A percentile compares a stretch with the other conserved stretches of the same genome.
Evolutionary conservation across 192 early-diverging fungal species (phyloP).

Genomic region (Linnemannia schmuckeri): DNA sequence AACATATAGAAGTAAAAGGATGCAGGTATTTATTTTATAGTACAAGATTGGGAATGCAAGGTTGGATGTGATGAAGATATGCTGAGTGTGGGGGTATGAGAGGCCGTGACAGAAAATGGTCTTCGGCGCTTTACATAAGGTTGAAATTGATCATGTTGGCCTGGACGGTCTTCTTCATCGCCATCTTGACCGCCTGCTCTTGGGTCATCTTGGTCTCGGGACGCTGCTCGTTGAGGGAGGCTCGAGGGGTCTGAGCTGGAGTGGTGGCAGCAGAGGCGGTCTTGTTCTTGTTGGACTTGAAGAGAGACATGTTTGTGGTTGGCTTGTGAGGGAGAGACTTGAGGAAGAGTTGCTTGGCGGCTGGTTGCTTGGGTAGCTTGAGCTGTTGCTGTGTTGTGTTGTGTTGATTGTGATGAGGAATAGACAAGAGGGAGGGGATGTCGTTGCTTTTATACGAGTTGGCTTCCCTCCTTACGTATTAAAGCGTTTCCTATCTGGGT

Average conservation of each 20-base stretch:
- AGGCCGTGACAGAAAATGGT: too few species aligned
- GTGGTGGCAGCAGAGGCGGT: constrained; percentile 4
- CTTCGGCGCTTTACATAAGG: too few species aligned
- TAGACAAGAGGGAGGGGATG: neutral
- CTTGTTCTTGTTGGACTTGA: constrained; percentile 34
- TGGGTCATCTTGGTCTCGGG: neutral
- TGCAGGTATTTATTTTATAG: too few species aligned
- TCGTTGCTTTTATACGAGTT: neutral
- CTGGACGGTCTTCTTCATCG: neutral
- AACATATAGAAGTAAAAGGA: too few species aligned
- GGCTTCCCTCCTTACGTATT: neutral
- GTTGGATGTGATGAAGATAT: too few species aligned
- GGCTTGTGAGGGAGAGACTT: neutral
- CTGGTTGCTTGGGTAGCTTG: too few species aligned
- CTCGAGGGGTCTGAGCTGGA: constrained; percentile 14
- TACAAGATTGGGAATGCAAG: too few species aligned
- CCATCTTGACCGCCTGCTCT: neutral
- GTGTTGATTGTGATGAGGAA: neutral
- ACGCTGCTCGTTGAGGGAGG: constrained; percentile 8
- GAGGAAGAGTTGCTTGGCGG: too few species aligned
- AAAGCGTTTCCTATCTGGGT: neutral
- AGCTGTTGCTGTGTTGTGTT: neutral
- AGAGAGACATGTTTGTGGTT: neutral
- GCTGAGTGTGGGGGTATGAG: too few species aligned
- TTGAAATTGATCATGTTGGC: neutral